These are phyloP conservation scores for Cicer yamashitae DNA, from an alignment of 306 rosid genomes.

Conservation along the genomic window DNA sequence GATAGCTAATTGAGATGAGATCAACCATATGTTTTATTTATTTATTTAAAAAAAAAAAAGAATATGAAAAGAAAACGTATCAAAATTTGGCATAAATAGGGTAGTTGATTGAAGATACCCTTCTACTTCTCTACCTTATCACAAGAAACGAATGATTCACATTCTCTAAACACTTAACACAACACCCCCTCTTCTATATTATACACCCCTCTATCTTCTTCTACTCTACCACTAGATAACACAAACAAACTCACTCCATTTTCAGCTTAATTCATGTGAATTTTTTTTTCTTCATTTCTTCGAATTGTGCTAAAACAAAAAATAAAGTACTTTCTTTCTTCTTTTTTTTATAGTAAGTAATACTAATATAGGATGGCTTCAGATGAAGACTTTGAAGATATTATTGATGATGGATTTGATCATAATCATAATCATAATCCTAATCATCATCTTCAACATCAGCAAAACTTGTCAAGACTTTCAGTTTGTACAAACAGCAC, in stretches of 20 bases:
- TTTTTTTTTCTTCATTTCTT: not conserved
- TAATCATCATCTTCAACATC: conserved; percentile 35
- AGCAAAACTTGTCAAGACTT: conserved; percentile 64
- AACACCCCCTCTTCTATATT: not conserved
- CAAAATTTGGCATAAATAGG: conserved; percentile 50
- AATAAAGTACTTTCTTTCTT: not conserved
- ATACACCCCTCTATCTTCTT: too few species aligned
- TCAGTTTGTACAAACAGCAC: conserved; percentile 66
- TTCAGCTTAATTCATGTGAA: too few species aligned
- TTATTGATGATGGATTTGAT: conserved; percentile 41
- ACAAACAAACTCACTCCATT: too few species aligned
- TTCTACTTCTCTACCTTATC: conserved; percentile 47
- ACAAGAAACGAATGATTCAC: conserved; percentile 52
- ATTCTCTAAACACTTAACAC: conserved; percentile 31
- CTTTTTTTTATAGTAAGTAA: too few species aligned
- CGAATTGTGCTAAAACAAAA: not conserved
- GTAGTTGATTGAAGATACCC: conserved; percentile 37
- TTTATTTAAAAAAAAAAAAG: not conserved
- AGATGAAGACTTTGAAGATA: conserved; percentile 52
- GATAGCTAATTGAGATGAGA: conserved; percentile 12
- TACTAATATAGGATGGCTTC: conserved; percentile 52
- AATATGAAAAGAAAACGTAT: not conserved
- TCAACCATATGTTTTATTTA: not conserved
- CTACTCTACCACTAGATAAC: too few species aligned
- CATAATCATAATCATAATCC: conserved; percentile 7